phyloP scores from a whole-genome alignment of 1,284 basidiomycete genomes.

The Ganoderma lingzhi region DNA sequence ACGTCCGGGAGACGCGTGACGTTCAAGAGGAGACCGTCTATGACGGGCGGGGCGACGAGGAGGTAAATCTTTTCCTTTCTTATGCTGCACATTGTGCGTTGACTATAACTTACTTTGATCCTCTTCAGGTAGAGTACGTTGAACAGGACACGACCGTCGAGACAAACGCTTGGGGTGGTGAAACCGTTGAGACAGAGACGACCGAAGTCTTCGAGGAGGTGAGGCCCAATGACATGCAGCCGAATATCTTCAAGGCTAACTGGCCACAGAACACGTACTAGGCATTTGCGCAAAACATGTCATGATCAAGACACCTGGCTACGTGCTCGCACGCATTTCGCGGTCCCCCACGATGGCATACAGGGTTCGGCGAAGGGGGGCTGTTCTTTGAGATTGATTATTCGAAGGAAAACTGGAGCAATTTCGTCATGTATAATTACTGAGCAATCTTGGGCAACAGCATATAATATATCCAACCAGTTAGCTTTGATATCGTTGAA shows the following conservation, averaged over 20 bases:
- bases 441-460: background rate
- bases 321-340: background rate
- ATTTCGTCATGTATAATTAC: background rate
- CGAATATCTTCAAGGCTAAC: background rate
- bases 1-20: slow-evolving; percentile 3
- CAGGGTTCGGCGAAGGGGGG: background rate
- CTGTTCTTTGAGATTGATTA: background rate
- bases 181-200: background rate
- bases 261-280: background rate
- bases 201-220: background rate
- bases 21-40: slow-evolving; percentile 1
- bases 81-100: too few relatives aligned
- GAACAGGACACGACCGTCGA: slow-evolving; percentile 2
- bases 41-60: background rate
- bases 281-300: background rate
- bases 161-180: background rate
- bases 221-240: background rate
- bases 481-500: background rate
- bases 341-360: background rate
- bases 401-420: background rate
- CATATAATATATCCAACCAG: background rate
- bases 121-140: slow-evolving; percentile 1
- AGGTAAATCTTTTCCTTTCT: background rate
- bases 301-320: background rate
- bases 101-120: background rate